Base-by-base conservation (phyloP, 2,329 filamentous ascomycete genomes). In the Colletotrichum incanum region DNA sequence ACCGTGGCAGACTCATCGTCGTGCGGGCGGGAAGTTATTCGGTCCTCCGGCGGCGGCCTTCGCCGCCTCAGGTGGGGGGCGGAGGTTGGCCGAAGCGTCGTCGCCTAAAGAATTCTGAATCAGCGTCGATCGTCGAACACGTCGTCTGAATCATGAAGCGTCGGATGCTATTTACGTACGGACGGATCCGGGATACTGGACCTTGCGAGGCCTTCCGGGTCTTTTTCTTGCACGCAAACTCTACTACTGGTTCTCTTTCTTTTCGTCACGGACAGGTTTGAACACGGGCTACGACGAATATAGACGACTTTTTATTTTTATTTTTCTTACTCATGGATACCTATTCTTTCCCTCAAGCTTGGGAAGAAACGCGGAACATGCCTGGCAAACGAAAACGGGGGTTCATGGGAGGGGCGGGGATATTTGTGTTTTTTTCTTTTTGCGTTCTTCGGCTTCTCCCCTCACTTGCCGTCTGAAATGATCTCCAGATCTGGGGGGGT, bases 21-120 rank as follows among this genome's bases (percentile, higher is more conserved):
- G 5, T 90, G 88, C 73, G 86, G 88, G 8, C 81, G 84, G 41
- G 88, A 91, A 74, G 85, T 89, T 3, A 86, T 90, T 49, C 82
- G 85, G 68, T 86, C 86, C 8, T 85, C 87, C 5, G 82, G 85
- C 20, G 85, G 86, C 39, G 87, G 88, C 20, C 79, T 91, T 68
- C 84, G 85, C 73, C 83, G 86, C 71, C 85, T 91, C 74, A 83
- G 85, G 56, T 91, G 89, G 88, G 86, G 87, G 14, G 78, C 79
- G 2, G 84, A 82, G 12, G 84, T 89, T 65, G 85, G 85, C 9
- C 84, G 82, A 76, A 88, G 86, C 76, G 85, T 89, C 50, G 82
- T 85, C 49, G 87, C 88, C 65, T 86, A 61, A 73, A 73, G 61
- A 31, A 62, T 41, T 59, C 47, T 47, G 39, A 71, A 63, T 37